phyloP scores from a whole-genome alignment of 768 basidiomycete species.

The Lentinula detonsa region DNA sequence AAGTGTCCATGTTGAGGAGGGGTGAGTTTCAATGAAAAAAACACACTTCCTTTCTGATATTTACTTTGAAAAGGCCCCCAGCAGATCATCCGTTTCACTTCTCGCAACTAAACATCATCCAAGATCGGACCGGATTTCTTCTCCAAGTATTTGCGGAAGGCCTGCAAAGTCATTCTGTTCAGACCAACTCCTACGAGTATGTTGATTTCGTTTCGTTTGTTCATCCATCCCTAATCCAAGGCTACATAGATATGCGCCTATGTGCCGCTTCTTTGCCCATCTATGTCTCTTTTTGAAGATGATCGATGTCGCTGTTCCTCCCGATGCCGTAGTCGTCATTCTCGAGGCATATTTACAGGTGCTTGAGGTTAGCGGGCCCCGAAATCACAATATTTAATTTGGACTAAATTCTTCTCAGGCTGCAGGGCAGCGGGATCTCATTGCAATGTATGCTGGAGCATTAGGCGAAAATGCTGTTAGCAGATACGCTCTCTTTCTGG shows the following conservation, averaged over 20 bases:
- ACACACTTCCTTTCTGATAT: not conserved
- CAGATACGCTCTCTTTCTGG: constrained; percentile 87
- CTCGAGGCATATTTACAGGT: constrained; percentile 86
- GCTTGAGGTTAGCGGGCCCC: constrained; percentile 54
- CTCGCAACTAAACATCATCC: constrained; percentile 74
- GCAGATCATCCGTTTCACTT: constrained; percentile 77
- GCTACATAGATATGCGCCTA: constrained; percentile 49
- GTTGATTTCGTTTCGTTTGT: constrained; percentile 17
- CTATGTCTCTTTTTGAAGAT: constrained; percentile 84
- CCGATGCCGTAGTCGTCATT: constrained; percentile 71
- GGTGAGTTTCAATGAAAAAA: constrained; percentile 32
- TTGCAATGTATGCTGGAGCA: constrained; percentile 91
- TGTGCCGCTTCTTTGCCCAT: constrained; percentile 92
- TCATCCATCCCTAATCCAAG: not conserved
- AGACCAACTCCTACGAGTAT: constrained; percentile 48
- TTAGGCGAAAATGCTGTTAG: constrained; percentile 88
- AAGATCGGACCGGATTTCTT: constrained; percentile 60
- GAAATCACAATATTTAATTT: not conserved
- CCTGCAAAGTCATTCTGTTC: constrained; percentile 45
- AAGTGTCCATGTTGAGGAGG: constrained; percentile 54
- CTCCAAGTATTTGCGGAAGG: constrained; percentile 64
- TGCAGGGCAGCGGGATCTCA: constrained; percentile 77
- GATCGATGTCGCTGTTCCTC: constrained; percentile 70
- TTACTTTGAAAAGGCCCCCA: constrained; percentile 33
- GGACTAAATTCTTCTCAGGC: constrained; percentile 28